Evolutionary conservation across 1,284 basidiomycete species (phyloP).

Genomic region (Cryptococcus jaspeensis): DNA sequence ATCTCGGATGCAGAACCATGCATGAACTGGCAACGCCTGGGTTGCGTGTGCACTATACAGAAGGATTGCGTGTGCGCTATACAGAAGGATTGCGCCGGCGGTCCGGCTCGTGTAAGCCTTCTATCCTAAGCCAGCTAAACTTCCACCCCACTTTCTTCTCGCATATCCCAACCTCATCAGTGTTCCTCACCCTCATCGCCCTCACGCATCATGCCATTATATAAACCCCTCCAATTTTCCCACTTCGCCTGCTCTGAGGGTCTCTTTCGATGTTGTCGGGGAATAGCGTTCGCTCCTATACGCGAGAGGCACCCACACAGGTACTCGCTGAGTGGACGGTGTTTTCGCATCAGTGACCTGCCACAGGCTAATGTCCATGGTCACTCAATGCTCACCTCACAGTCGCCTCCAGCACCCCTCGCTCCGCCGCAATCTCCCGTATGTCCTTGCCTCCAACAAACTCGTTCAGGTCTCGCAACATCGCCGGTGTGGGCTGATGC

Average conservation of each 20-base stretch:
- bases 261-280: too few species aligned
- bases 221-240: too few species aligned
- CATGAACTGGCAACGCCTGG: background rate
- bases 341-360: too few species aligned
- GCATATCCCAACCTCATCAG: too few species aligned
- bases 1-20: background rate
- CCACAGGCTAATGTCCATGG: background rate
- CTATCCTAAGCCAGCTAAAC: too few species aligned
- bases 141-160: too few species aligned
- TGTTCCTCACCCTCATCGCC: too few species aligned
- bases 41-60: background rate
- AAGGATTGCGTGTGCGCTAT: background rate
- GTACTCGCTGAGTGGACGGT: too few species aligned
- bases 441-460: conserved; percentile 19
- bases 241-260: too few species aligned
- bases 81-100: background rate
- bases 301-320: too few species aligned
- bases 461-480: conserved; percentile 14
- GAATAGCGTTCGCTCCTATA: too few species aligned
- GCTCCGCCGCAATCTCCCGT: conserved; percentile 14
- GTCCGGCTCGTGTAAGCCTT: background rate
- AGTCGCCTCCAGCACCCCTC: conserved; percentile 19
- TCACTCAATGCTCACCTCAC: conserved; percentile 14
- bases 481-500: conserved; percentile 8
- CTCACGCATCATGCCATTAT: too few species aligned